Conservation (phyloP, 106 monocot species). For the Phalaenopsis equestris region DNA sequence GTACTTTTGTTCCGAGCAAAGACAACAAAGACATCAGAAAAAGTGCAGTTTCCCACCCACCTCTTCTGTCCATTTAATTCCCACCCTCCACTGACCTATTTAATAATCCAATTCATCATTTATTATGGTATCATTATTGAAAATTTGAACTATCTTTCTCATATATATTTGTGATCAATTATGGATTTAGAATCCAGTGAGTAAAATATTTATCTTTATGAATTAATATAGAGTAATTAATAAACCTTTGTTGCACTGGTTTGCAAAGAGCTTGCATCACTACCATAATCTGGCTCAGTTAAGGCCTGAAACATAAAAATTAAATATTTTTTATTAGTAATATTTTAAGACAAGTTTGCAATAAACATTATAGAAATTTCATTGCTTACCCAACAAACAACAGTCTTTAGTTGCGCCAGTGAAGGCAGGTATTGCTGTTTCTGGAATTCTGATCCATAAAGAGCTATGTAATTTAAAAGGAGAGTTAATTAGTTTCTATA, state of each 20-base stretch:
- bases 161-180: no score
- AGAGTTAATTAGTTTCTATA: no score
- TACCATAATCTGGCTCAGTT: conserved; percentile 85
- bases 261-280: conserved; percentile 36
- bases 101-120: neutral
- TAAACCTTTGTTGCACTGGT: no score
- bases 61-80: conserved; percentile 73
- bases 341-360: neutral
- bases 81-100: conserved; percentile 78
- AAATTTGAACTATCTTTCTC: no score
- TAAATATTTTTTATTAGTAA: neutral
- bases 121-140: no score
- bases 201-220: no score
- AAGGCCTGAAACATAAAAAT: conserved; percentile 33
- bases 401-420: conserved; percentile 44
- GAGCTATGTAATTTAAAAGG: no score
- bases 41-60: conserved; percentile 80
- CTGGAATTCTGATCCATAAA: conserved; percentile 78
- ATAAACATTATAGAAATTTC: neutral
- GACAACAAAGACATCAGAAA: conserved; percentile 66
- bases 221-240: no score
- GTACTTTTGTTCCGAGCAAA: conserved; percentile 57
- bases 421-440: conserved; percentile 63
- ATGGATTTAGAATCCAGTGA: no score
- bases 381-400: conserved; percentile 64